Evolutionary conservation across 208 protist genomes (phyloP).

Genomic region (Crithidia brevicula): DNA sequence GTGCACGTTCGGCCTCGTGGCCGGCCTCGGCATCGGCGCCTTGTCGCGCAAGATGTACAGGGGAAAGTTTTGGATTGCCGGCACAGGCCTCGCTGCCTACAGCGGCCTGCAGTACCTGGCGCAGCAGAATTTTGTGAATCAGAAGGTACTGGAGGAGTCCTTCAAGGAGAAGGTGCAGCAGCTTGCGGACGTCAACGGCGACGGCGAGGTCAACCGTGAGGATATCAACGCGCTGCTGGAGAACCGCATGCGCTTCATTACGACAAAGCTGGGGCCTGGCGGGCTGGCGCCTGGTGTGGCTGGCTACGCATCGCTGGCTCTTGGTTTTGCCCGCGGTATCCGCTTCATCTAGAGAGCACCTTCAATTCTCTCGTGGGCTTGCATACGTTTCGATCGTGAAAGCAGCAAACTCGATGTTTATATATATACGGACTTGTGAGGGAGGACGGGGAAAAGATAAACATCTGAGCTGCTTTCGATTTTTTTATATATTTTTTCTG

Average conservation of each 20-base stretch:
- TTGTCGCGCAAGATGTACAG: slow-evolving; percentile 50
- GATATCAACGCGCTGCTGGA: slow-evolving; percentile 58
- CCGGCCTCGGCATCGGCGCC: slow-evolving; percentile 42
- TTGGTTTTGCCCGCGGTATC: slow-evolving; percentile 60
- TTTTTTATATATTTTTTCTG: not conserved
- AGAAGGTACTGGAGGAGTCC: slow-evolving; percentile 39
- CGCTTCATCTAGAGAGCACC: slow-evolving; percentile 45
- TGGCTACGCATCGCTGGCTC: slow-evolving; percentile 50
- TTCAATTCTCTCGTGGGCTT: too few species aligned
- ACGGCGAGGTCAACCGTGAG: slow-evolving; percentile 56
- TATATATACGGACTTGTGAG: too few species aligned
- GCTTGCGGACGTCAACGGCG: slow-evolving; percentile 58
- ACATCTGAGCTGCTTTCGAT: not conserved
- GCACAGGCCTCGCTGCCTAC: slow-evolving; percentile 41
- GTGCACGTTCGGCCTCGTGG: slow-evolving; percentile 46
- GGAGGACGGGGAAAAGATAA: too few species aligned
- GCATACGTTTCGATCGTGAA: too few species aligned
- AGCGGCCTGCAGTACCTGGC: slow-evolving; percentile 59
- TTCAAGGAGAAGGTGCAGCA: slow-evolving; percentile 58
- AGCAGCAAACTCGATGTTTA: too few species aligned
- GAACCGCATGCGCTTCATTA: slow-evolving; percentile 59
- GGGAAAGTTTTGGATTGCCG: slow-evolving; percentile 45
- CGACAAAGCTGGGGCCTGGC: slow-evolving; percentile 65
- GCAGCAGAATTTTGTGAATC: slow-evolving; percentile 69
- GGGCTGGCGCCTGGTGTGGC: slow-evolving; percentile 57